These are phyloP conservation scores for Scheffersomyces illinoinensis DNA, from an alignment of 1,139 yeast species.

Conservation along the genomic window DNA sequence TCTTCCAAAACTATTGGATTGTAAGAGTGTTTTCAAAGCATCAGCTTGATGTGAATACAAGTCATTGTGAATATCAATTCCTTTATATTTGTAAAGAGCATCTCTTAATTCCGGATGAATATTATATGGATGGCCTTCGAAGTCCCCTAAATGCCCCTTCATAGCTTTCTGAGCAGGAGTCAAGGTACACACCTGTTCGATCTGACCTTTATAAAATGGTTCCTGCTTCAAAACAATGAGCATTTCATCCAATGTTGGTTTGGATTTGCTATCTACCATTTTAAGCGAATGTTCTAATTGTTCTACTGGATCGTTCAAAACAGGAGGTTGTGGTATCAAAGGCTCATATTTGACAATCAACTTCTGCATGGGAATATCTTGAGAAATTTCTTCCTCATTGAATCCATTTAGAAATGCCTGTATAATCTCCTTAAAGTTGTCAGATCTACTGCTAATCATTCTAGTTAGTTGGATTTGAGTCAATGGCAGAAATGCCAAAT, in stretches of 20 bases:
- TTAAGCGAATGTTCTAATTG: constrained; percentile 21
- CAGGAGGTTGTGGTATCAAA: constrained; percentile 48
- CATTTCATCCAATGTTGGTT: constrained; percentile 36
- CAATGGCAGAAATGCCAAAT: constrained; percentile 23
- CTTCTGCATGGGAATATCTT: constrained; percentile 10
- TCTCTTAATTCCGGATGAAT: constrained; percentile 47
- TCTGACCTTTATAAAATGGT: constrained; percentile 61
- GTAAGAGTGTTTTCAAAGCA: constrained; percentile 61
- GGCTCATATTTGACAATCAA: constrained; percentile 10
- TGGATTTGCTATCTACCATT: constrained; percentile 6
- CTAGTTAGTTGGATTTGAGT: constrained; percentile 46
- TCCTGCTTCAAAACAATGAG: constrained; percentile 44
- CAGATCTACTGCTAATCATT: constrained; percentile 60
- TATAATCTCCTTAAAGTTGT: constrained; percentile 50
- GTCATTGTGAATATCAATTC: constrained; percentile 43
- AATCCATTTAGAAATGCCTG: constrained; percentile 37
- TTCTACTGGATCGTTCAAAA: constrained; percentile 33
- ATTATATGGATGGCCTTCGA: constrained; percentile 33
- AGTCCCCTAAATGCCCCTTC: constrained; percentile 27
- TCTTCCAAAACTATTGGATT: constrained; percentile 32
- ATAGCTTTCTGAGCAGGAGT: constrained; percentile 23
- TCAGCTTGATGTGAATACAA: constrained; percentile 81
- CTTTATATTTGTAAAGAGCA: constrained; percentile 51
- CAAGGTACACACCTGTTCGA: constrained; percentile 39
- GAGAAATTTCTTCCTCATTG: constrained; percentile 17